Evolutionary conservation across 495 filamentous ascomycete species (phyloP).

Genomic region (Bryoglossum gracile): DNA sequence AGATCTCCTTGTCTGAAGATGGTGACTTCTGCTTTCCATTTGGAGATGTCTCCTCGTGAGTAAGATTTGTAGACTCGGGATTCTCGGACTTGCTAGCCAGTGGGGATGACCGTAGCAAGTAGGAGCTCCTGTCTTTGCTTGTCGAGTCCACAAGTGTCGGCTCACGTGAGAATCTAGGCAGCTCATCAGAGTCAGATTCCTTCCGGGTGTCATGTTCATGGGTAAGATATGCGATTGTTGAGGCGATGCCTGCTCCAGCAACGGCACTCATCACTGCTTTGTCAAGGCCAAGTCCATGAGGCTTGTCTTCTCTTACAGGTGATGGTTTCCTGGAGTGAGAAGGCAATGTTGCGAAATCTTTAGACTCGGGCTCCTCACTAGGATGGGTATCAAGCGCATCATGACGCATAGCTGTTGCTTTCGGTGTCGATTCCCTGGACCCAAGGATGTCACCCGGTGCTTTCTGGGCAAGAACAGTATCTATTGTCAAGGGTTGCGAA

Average conservation of each 20-base stretch:
- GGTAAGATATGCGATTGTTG: conserved; percentile 10
- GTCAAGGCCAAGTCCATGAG: too few species aligned
- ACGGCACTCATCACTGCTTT: too few species aligned
- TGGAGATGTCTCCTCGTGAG: conserved; percentile 9
- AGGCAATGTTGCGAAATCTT: not conserved
- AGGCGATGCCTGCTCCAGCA: conserved; percentile 6
- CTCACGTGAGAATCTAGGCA: conserved; percentile 6
- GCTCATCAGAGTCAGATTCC: conserved; percentile 4
- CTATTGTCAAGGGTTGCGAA: conserved; percentile 24
- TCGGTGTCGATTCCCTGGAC: conserved; percentile 32
- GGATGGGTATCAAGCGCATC: conserved; percentile 3
- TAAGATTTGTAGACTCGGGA: conserved; percentile 10
- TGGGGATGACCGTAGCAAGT: conserved; percentile 28
- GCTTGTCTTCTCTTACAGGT: too few species aligned
- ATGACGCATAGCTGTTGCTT: conserved; percentile 13
- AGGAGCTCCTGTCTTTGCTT: conserved; percentile 28
- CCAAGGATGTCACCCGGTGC: conserved; percentile 23
- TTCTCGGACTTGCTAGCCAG: conserved; percentile 22
- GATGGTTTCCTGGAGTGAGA: too few species aligned
- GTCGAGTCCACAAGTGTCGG: conserved; percentile 22
- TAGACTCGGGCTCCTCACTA: not conserved
- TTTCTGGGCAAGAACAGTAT: conserved; percentile 22
- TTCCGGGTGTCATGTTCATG: not conserved
- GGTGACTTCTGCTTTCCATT: conserved; percentile 1
- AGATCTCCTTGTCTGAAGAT: not conserved